A percentile compares a stretch with the other conserved stretches of the same genome.
Evolutionary conservation across 495 filamentous ascomycete genomes (phyloP).

Genomic region (Penicillium parvum): DNA sequence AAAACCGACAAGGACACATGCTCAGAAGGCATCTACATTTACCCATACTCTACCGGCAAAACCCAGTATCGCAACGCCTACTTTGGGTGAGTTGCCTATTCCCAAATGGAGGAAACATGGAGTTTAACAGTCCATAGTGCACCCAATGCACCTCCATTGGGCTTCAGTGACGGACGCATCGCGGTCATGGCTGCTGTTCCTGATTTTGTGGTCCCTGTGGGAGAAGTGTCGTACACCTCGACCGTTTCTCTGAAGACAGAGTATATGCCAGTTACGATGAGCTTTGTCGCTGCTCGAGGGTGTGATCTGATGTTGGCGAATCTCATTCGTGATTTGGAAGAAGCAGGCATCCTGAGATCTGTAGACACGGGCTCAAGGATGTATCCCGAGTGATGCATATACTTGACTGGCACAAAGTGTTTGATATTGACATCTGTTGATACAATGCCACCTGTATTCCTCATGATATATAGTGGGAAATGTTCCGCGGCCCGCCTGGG

Average conservation of each 20-base stretch:
- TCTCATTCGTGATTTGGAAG: conserved; percentile 48
- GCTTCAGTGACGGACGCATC: conserved; percentile 43
- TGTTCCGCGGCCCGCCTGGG: conserved; percentile 12
- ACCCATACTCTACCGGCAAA: not conserved
- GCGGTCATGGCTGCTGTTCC: conserved; percentile 47
- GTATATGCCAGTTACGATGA: conserved; percentile 54
- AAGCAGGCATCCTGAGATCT: conserved; percentile 45
- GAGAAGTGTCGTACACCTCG: conserved; percentile 48
- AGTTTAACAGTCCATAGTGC: conserved; percentile 1
- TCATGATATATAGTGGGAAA: conserved; percentile 1
- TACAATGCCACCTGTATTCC: conserved; percentile 2
- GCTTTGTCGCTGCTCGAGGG: conserved; percentile 55
- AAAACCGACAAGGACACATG: conserved; percentile 34
- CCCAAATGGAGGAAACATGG: not conserved
- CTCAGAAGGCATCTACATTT: conserved; percentile 27
- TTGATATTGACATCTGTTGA: not conserved
- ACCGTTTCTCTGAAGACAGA: conserved; percentile 51
- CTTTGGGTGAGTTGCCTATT: conserved; percentile 6
- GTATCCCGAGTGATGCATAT: conserved; percentile 12
- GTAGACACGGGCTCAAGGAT: conserved; percentile 39
- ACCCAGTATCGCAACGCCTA: not conserved
- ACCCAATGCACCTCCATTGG: conserved; percentile 28
- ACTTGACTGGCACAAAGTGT: conserved; percentile 3
- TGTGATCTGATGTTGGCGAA: conserved; percentile 59
- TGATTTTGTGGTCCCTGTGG: conserved; percentile 56